Base-by-base conservation (phyloP, 1,284 basidiomycete genomes). In the Boletellus deceptivus region DNA sequence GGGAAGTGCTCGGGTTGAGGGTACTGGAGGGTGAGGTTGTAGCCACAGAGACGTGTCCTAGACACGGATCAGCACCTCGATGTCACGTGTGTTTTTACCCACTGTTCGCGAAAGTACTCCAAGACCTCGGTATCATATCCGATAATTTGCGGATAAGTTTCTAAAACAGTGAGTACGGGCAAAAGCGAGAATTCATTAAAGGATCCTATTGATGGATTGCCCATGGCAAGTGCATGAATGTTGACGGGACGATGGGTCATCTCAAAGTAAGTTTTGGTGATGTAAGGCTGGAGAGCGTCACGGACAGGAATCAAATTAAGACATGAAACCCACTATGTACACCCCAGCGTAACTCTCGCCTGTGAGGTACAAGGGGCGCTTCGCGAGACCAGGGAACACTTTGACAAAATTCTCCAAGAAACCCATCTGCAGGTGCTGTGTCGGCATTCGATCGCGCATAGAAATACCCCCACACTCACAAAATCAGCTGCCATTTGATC, bases 101-200 rank as follows among this genome's bases (percentile, higher is more conserved):
- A 86, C 85, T 86, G 84, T 57, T 79, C 72, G 57, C 76, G 75
- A 68, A 89, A 88, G 61, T 85, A 85, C 49, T 82, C 72, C 59
- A 79, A 82, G 3, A 86, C 82, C 9, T 78, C 76, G 24, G 73
- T 68, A 56, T 89, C 81, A 59, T 86, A 89, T 22, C 78, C 81
- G 42, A 89, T 86, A 27, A 89, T 68, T 65, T 88, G 86, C 2
- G 86, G 86, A 59, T 80, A 86, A 3, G 86, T 88, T 67, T 86
- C 78, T 13, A 89, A 68, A 27, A 83, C 72, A 45, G 75, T 58
- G 61, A 87, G 82, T 10, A 79, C 75, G 17, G 83, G 80, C 0
- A 81, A 56, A 22, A 79, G 64, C 45, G 75, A 71, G 48, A 77
- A 83, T 10, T 76, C 75, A 40, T 74, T 70, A 20, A 59, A 71